Percentiles rank a stretch among this genome's conserved stretches.
Conservation (phyloP, 2,329 filamentous ascomycete genomes). For the Nemania sp. region DNA sequence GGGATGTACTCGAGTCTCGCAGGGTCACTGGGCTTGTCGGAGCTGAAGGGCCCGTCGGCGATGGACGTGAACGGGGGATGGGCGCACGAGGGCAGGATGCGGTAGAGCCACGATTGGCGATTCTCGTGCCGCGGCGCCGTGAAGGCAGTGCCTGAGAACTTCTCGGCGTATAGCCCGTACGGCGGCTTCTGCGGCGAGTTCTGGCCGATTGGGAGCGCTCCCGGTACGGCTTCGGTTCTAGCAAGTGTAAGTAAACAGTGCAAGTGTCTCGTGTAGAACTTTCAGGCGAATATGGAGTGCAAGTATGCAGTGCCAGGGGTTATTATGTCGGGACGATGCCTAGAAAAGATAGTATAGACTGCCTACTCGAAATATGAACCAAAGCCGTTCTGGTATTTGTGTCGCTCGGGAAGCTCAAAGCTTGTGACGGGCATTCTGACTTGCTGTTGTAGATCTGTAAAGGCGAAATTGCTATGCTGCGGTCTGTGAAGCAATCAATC, state of each 20-base stretch:
- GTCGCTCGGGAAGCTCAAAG: constrained; percentile 47
- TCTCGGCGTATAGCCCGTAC: constrained; percentile 71
- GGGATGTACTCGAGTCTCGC: constrained; percentile 71
- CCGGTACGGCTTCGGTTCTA: constrained; percentile 63
- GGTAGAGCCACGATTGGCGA: constrained; percentile 63
- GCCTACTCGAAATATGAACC: constrained; percentile 68
- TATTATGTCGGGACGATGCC: too few species aligned
- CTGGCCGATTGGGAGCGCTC: constrained; percentile 66
- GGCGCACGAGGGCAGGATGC: constrained; percentile 58
- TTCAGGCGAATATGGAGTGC: too few species aligned
- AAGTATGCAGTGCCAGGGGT: too few species aligned
- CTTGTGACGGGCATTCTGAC: constrained; percentile 41
- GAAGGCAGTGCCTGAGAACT: constrained; percentile 63
- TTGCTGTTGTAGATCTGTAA: background rate
- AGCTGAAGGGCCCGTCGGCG: constrained; percentile 46
- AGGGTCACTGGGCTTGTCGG: constrained; percentile 51
- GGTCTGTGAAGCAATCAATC: too few species aligned
- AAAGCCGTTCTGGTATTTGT: constrained; percentile 71
- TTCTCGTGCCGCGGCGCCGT: constrained; percentile 62
- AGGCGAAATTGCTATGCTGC: background rate
- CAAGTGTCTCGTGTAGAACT: background rate
- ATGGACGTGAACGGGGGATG: constrained; percentile 46
- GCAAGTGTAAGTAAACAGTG: constrained; percentile 6
- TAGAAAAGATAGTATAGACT: too few species aligned
- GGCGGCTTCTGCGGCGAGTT: constrained; percentile 74